A percentile compares a stretch with the other conserved stretches of the same genome.
phyloP scores from a whole-genome alignment of 768 basidiomycete species.

The Auricularia auricula-judae region DNA sequence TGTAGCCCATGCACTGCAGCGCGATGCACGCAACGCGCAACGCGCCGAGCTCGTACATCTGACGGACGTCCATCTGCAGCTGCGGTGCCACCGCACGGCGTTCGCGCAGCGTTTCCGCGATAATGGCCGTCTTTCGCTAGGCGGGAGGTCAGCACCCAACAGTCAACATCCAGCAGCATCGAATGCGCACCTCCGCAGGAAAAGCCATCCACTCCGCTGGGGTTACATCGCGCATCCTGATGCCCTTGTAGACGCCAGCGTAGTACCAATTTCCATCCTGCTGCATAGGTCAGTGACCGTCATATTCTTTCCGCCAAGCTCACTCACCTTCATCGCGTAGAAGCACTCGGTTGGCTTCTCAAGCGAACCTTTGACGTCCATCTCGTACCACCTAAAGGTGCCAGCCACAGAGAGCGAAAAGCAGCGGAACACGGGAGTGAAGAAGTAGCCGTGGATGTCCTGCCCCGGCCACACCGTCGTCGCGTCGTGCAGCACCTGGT shows the following conservation, averaged over 20 bases:
- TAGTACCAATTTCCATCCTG: conserved; percentile 79
- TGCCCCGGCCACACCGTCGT: conserved; percentile 75
- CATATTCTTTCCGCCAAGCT: not conserved
- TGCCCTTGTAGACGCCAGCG: conserved; percentile 63
- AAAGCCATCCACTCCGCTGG: conserved; percentile 60
- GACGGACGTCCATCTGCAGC: conserved; percentile 61
- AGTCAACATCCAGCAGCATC: not conserved
- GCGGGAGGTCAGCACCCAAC: conserved; percentile 2
- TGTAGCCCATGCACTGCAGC: conserved; percentile 70
- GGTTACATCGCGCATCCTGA: conserved; percentile 54
- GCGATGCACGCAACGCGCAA: conserved; percentile 64
- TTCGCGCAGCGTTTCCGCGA: conserved; percentile 60
- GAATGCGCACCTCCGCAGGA: conserved; percentile 41
- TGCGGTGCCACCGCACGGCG: conserved; percentile 72
- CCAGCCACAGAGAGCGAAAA: conserved; percentile 48
- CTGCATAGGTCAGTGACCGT: conserved; percentile 12
- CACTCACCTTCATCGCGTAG: conserved; percentile 27
- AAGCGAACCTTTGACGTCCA: conserved; percentile 53
- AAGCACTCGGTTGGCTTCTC: conserved; percentile 71
- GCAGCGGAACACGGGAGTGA: conserved; percentile 65
- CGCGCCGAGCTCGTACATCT: conserved; percentile 64
- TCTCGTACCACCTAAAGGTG: conserved; percentile 61
- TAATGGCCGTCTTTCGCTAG: conserved; percentile 52
- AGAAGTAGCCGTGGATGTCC: conserved; percentile 74
- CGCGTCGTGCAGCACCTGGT: conserved; percentile 52